Percentiles rank a stretch among this genome's conserved stretches.
Evolutionary conservation across 108 stramenopile species (phyloP).

Genomic region (Skeletonema potamos): DNA sequence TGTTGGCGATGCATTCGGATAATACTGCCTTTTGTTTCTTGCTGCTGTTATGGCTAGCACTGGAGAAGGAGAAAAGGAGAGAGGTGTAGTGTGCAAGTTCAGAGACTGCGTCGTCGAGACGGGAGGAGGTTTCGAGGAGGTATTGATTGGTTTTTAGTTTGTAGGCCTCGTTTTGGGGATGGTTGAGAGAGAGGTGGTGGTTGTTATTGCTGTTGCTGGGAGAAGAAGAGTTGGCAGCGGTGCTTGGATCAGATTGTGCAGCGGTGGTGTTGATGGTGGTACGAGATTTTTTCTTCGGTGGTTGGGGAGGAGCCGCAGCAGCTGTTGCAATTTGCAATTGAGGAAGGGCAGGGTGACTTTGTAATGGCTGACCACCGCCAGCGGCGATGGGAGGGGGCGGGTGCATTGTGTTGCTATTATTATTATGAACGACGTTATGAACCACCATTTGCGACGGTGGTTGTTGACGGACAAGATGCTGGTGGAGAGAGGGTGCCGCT

Average conservation of each 20-base stretch:
- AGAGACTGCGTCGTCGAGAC: constrained; percentile 1
- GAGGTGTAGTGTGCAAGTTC: not conserved
- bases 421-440: not conserved
- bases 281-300: not conserved
- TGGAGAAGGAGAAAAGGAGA: not conserved
- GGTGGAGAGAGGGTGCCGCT: not conserved
- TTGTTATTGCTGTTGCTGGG: no score
- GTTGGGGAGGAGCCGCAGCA: not conserved
- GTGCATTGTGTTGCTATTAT: not conserved
- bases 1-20: not conserved
- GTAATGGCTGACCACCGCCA: not conserved
- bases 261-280: not conserved
- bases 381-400: not conserved
- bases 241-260: no score
- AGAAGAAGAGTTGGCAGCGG: no score
- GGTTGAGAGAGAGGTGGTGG: not conserved
- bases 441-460: not conserved
- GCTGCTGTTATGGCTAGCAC: not conserved
- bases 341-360: not conserved
- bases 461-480: not conserved
- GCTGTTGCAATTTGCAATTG: not conserved
- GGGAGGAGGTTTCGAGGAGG: not conserved
- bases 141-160: constrained; percentile 8
- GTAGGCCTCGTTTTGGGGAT: not conserved
- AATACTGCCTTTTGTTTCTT: not conserved